Conservation (phyloP, 257 asterid species). For the Solanum megistacrolobum region DNA sequence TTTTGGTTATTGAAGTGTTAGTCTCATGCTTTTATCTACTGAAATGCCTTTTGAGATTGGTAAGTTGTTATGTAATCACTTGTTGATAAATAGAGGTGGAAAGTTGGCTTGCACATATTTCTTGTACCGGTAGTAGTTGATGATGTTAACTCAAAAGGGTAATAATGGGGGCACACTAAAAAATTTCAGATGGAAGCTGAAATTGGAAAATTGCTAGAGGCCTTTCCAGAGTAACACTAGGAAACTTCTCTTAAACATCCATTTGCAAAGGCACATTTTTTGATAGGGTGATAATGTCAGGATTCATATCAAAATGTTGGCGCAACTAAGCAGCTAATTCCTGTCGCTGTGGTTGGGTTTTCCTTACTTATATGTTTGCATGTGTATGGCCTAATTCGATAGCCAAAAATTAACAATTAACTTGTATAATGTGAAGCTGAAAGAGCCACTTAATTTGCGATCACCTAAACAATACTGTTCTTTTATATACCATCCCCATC, state of each 20-base stretch:
- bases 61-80: background rate
- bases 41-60: background rate
- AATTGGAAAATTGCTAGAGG: background rate
- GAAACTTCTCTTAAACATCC: background rate
- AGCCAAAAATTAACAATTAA: background rate
- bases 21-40: background rate
- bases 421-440: background rate
- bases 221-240: background rate
- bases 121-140: background rate
- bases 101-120: background rate
- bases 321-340: background rate
- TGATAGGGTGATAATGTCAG: background rate
- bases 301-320: background rate
- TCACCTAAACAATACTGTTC: background rate
- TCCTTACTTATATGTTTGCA: background rate
- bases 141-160: background rate
- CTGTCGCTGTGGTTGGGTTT: background rate
- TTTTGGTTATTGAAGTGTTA: background rate
- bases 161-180: background rate
- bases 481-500: background rate
- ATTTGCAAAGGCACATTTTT: background rate
- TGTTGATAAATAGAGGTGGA: background rate
- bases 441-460: background rate
- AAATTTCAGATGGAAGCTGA: background rate
- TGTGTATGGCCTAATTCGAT: background rate